These are phyloP conservation scores for Hevea brasiliensis DNA, from an alignment of 345 rosid species.

Conservation along the genomic window DNA sequence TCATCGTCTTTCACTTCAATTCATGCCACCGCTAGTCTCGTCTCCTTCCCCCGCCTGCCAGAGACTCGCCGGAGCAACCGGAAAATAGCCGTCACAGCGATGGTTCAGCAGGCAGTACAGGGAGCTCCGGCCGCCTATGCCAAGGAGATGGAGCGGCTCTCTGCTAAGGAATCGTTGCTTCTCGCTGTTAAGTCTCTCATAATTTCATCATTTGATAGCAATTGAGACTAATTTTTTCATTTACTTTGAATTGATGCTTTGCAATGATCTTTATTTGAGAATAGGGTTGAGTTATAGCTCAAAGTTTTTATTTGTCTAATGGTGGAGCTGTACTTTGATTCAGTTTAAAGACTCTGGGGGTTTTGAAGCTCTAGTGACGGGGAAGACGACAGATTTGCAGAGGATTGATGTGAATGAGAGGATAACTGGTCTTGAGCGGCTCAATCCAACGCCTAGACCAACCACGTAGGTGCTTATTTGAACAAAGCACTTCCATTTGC, in stretches of 20 bases:
- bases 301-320: neutral
- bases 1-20: neutral
- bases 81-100: constrained; percentile 34
- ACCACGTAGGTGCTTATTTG: constrained; percentile 67
- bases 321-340: neutral
- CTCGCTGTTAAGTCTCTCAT: constrained; percentile 60
- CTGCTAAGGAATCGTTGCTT: constrained; percentile 93
- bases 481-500: constrained; percentile 5
- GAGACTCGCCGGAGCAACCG: neutral
- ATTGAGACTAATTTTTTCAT: neutral
- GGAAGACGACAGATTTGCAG: constrained; percentile 68
- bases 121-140: constrained; percentile 83
- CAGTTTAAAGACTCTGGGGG: constrained; percentile 96
- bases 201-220: too few species aligned
- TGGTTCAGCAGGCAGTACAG: constrained; percentile 69
- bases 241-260: neutral
- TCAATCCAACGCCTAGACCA: constrained; percentile 87
- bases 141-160: constrained; percentile 93
- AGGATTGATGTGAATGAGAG: constrained; percentile 89
- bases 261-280: neutral
- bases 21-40: neutral
- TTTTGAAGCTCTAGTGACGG: constrained; percentile 72
- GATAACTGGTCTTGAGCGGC: constrained; percentile 81
- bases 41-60: neutral
- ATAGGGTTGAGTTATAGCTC: neutral